Percentiles rank a stretch among this genome's conserved stretches.
Evolutionary conservation across 345 rosid species (phyloP).

Genomic region (Eucalyptus cloeziana): DNA sequence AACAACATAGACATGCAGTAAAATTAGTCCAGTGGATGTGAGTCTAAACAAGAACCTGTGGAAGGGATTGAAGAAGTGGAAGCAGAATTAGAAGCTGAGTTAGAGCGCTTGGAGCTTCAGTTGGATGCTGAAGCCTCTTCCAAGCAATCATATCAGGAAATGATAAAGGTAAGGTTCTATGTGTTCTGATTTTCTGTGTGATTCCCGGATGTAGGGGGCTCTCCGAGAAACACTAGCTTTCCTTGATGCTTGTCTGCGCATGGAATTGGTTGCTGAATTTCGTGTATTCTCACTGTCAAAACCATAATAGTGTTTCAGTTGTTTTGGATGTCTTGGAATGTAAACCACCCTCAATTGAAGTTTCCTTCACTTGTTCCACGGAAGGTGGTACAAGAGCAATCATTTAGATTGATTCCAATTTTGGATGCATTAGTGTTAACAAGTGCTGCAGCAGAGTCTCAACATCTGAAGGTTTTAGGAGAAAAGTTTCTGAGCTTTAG

Average conservation of each 20-base stretch:
- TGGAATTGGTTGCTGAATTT: neutral
- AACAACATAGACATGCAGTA: neutral
- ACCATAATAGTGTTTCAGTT: neutral
- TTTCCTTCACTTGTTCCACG: neutral
- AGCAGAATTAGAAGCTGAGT: conserved; percentile 70
- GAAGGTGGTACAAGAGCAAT: neutral
- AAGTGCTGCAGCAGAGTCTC: neutral
- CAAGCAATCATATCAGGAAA: conserved; percentile 2
- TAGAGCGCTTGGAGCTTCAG: conserved; percentile 41
- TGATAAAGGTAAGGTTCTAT: conserved; percentile 8
- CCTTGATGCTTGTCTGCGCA: neutral
- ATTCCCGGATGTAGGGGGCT: neutral
- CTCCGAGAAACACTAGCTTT: neutral
- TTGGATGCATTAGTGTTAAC: neutral
- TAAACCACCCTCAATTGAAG: neutral
- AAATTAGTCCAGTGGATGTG: conserved; percentile 2
- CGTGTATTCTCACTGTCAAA: too few relatives aligned
- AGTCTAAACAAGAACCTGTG: conserved; percentile 2
- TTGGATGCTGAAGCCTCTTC: conserved; percentile 19
- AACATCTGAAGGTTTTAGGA: neutral
- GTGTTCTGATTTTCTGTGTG: neutral
- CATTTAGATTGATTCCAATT: neutral
- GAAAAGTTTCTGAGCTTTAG: neutral
- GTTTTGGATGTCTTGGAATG: neutral
- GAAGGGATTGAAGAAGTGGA: conserved; percentile 50